phyloP scores from a whole-genome alignment of 2,329 filamentous ascomycete genomes.

The Talaromyces albobiverticillius region DNA sequence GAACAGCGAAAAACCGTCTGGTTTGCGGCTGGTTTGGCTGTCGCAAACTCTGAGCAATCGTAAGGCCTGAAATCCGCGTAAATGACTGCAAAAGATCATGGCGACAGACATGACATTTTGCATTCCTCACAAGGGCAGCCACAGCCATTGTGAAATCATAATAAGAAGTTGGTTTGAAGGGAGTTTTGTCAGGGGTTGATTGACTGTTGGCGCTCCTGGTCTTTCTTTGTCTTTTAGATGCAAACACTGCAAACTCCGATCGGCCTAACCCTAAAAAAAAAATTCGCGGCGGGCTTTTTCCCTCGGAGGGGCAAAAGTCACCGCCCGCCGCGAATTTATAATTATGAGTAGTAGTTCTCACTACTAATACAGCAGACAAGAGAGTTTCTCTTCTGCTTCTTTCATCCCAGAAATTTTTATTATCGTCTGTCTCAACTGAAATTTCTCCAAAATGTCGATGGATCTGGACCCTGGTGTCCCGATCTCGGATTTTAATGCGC shows the following conservation, averaged over 20 bases:
- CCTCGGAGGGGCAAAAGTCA: constrained; percentile 17
- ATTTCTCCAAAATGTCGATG: constrained; percentile 50
- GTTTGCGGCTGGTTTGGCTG: neutral
- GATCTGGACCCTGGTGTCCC: constrained; percentile 57
- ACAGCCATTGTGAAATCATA: constrained; percentile 3
- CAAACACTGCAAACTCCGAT: constrained; percentile 16
- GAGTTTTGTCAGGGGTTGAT: neutral
- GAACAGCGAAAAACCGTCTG: constrained; percentile 9
- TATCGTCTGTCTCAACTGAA: neutral
- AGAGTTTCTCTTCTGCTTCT: neutral
- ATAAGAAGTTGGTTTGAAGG: neutral
- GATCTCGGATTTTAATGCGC: constrained; percentile 40
- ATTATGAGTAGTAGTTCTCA: neutral
- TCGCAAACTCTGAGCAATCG: constrained; percentile 14
- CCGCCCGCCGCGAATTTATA: constrained; percentile 7
- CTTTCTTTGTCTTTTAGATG: neutral
- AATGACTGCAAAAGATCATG: constrained; percentile 29
- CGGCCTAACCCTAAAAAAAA: too few species aligned
- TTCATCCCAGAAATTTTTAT: neutral
- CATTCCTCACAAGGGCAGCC: constrained; percentile 26
- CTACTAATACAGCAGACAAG: neutral
- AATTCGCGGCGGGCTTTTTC: too few species aligned
- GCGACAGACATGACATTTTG: constrained; percentile 29
- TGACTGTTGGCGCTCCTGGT: neutral
- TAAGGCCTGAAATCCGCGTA: constrained; percentile 25